Evolutionary conservation across 768 basidiomycete species (phyloP).

Genomic region (Pulveroboletus sp.): DNA sequence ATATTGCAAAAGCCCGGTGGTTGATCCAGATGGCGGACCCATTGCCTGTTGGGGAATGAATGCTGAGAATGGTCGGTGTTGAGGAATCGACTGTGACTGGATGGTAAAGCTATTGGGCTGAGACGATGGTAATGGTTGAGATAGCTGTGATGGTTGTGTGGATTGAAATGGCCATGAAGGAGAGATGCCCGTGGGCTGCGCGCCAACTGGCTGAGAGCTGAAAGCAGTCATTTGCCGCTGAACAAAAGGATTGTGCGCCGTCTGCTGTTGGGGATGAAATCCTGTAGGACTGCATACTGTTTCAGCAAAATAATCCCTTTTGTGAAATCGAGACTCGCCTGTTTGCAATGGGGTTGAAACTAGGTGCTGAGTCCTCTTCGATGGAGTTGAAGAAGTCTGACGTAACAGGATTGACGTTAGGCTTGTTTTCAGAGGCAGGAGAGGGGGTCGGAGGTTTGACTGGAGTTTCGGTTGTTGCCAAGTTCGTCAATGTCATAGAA

Average conservation of each 20-base stretch:
- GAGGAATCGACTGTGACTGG: slow-evolving; percentile 36
- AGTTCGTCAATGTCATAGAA: slow-evolving; percentile 17
- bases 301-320: slow-evolving; percentile 8
- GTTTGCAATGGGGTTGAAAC: slow-evolving; percentile 62
- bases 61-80: slow-evolving; percentile 52
- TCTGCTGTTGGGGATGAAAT: slow-evolving; percentile 56
- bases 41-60: slow-evolving; percentile 58
- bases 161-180: slow-evolving; percentile 44
- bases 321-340: slow-evolving; percentile 32
- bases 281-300: slow-evolving; percentile 40
- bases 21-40: slow-evolving; percentile 39
- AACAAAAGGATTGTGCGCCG: slow-evolving; percentile 74
- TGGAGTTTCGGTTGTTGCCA: slow-evolving; percentile 17
- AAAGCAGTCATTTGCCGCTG: slow-evolving; percentile 53
- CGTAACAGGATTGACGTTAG: slow-evolving; percentile 46
- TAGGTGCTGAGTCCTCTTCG: slow-evolving; percentile 74
- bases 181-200: slow-evolving; percentile 52
- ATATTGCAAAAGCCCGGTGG: slow-evolving; percentile 48
- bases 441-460: slow-evolving; percentile 26
- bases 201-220: slow-evolving; percentile 40
- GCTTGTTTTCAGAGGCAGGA: slow-evolving; percentile 28
- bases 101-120: slow-evolving; percentile 27
- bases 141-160: slow-evolving; percentile 16
- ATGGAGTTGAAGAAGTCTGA: slow-evolving; percentile 90
- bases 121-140: slow-evolving; percentile 9